These are phyloP conservation scores for Termitomyces sp. DNA, from an alignment of 768 basidiomycete species.

Conservation along the genomic window DNA sequence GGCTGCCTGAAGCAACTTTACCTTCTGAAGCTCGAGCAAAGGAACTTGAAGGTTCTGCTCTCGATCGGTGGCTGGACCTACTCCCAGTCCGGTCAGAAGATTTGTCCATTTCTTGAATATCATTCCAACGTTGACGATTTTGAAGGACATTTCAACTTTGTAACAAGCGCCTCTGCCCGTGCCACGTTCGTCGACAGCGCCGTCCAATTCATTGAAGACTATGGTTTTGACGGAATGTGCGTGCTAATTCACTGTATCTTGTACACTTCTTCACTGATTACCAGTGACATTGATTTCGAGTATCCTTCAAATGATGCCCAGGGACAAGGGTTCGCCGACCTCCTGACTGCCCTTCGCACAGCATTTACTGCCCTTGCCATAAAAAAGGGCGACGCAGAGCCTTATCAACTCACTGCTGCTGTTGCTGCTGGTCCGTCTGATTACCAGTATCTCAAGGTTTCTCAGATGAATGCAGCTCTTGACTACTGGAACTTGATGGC, in stretches of 20 bases:
- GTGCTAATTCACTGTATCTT: conserved; percentile 12
- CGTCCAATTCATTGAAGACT: conserved; percentile 61
- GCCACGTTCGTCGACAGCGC: conserved; percentile 56
- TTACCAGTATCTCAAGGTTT: conserved; percentile 50
- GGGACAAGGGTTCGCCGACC: conserved; percentile 61
- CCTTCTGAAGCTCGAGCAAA: conserved; percentile 54
- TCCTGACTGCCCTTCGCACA: conserved; percentile 55
- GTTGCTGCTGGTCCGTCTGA: conserved; percentile 59
- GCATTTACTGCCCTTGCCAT: conserved; percentile 55
- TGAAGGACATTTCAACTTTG: conserved; percentile 59
- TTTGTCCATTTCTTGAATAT: background rate
- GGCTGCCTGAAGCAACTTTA: conserved; percentile 75
- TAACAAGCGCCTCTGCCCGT: conserved; percentile 43
- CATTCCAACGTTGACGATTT: background rate
- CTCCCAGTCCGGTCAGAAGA: conserved; percentile 43
- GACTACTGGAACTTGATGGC: conserved; percentile 85
- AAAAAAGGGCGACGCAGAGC: conserved; percentile 53
- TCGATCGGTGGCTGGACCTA: conserved; percentile 66
- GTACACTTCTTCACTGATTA: background rate
- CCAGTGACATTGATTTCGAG: conserved; percentile 74
- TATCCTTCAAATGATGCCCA: conserved; percentile 55
- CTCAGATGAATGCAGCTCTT: conserved; percentile 60
- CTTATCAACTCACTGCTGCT: conserved; percentile 59
- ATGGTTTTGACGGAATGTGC: conserved; percentile 77
- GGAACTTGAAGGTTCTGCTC: conserved; percentile 47